These are phyloP conservation scores for Aspergillus asperescens DNA, from an alignment of 495 filamentous ascomycete genomes.

Conservation along the genomic window DNA sequence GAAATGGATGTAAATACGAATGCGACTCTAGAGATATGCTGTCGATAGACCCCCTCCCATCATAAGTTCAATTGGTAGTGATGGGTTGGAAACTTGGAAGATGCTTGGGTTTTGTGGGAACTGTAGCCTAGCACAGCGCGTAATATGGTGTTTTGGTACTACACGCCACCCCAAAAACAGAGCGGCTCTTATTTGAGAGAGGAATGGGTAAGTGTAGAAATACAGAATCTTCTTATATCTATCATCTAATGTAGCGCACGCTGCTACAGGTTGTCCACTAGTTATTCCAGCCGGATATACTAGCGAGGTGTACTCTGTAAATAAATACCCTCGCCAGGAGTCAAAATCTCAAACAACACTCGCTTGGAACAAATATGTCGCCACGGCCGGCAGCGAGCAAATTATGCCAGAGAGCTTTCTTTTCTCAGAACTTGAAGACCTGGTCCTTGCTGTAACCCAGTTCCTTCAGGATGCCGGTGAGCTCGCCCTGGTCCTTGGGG, in stretches of 20 bases:
- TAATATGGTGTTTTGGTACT: no score
- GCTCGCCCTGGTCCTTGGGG: slow-evolving; percentile 87
- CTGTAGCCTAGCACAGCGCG: no score
- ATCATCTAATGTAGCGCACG: not conserved
- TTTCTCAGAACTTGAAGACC: slow-evolving; percentile 92
- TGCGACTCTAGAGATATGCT: not conserved
- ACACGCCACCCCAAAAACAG: not conserved
- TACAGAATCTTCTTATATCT: slow-evolving; percentile 6
- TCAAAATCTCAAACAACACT: not conserved
- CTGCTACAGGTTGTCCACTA: not conserved
- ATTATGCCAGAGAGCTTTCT: slow-evolving; percentile 5
- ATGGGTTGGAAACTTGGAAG: not conserved
- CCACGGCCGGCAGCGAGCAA: not conserved
- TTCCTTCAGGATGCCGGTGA: slow-evolving; percentile 78
- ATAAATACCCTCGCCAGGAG: not conserved
- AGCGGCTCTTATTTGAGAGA: not conserved
- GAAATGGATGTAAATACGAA: not conserved
- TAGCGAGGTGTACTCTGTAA: no score
- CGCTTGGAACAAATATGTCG: not conserved
- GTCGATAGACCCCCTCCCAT: not conserved
- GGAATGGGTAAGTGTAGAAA: not conserved
- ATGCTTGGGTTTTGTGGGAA: no score
- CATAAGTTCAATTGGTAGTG: not conserved
- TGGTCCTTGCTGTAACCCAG: slow-evolving; percentile 88
- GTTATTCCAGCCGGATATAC: not conserved